These are phyloP conservation scores for bread wheat (Triticum aestivum) DNA, from an alignment of 176 grass and related monocot genomes.

Conservation along the genomic window DNA sequence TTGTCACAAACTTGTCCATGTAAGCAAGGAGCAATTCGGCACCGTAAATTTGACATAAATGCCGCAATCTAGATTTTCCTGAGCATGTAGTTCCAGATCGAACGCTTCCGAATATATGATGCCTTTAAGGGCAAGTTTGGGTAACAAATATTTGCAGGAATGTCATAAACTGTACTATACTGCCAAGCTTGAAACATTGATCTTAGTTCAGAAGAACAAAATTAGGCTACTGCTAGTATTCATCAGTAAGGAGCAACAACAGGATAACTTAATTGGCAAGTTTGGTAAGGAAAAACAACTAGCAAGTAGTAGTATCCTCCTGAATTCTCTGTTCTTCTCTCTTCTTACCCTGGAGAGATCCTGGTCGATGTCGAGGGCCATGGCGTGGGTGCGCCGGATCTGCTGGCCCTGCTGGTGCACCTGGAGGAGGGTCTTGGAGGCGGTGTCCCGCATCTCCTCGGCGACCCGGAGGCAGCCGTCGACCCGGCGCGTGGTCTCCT, in stretches of 20 bases:
- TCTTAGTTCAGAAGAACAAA: background rate
- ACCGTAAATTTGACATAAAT: background rate
- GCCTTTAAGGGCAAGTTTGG: too few relatives aligned
- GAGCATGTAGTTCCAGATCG: too few relatives aligned
- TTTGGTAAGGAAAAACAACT: too few relatives aligned
- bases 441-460: slow-evolving; percentile 80
- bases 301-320: too few relatives aligned
- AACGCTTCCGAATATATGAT: too few relatives aligned
- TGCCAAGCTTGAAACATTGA: background rate
- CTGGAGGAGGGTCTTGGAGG: slow-evolving; percentile 71
- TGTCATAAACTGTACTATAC: background rate
- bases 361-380: slow-evolving; percentile 81
- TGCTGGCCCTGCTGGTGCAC: slow-evolving; percentile 90
- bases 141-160: background rate
- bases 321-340: too few relatives aligned
- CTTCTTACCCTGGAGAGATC: slow-evolving; percentile 74
- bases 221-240: background rate
- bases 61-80: too few relatives aligned
- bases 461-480: slow-evolving; percentile 66
- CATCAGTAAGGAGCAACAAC: background rate
- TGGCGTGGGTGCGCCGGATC: slow-evolving; percentile 69
- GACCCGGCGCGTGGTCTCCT: slow-evolving; percentile 70
- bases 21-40: background rate
- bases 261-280: too few relatives aligned
- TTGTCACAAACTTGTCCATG: background rate